These are phyloP conservation scores for Spinacia oleracea DNA, from an alignment of 179 eudicot species.

Conservation along the genomic window DNA sequence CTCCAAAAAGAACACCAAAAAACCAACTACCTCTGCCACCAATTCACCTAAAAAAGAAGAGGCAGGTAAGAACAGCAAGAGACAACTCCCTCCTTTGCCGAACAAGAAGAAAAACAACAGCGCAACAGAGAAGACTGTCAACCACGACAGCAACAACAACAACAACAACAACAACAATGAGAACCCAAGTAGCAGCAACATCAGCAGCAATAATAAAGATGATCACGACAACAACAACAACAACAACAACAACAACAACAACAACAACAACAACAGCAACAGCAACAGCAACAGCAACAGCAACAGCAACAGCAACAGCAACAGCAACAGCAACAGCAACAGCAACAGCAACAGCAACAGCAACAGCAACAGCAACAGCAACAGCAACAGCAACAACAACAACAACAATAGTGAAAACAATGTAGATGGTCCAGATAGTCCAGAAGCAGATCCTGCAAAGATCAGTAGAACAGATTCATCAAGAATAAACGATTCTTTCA, in stretches of 20 bases:
- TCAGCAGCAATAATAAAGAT: neutral
- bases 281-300: neutral
- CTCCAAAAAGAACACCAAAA: conserved; percentile 55
- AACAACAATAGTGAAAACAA: conserved; percentile 14
- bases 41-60: conserved; percentile 54
- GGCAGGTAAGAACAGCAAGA: conserved; percentile 36
- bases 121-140: conserved; percentile 9
- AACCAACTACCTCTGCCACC: conserved; percentile 16
- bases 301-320: neutral
- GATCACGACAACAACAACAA: conserved; percentile 2
- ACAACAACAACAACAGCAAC: neutral
- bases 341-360: neutral
- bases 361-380: neutral
- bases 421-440: conserved; percentile 32
- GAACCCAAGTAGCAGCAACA: neutral
- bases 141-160: neutral
- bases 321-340: neutral
- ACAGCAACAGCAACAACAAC: neutral
- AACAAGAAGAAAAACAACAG: conserved; percentile 24
- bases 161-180: neutral
- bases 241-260: neutral
- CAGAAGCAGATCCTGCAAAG: conserved; percentile 41
- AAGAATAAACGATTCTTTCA: conserved; percentile 47
- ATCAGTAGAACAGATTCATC: conserved; percentile 42
- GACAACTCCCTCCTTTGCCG: conserved; percentile 73